Conservation (phyloP, 1,284 basidiomycete species). For the Phaffia rhodozyma region DNA sequence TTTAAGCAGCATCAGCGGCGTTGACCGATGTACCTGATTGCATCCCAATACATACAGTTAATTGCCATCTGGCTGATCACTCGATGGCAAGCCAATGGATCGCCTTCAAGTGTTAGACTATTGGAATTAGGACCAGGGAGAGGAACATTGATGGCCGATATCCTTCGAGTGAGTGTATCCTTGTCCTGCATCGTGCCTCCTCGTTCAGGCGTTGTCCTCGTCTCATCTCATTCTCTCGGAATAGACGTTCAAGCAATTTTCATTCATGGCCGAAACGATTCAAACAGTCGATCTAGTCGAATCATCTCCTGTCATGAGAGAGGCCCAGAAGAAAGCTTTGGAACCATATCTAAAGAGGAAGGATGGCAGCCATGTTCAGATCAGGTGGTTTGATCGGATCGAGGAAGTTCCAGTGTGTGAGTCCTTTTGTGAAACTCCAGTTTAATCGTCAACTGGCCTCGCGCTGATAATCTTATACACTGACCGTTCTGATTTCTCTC, state of each 20-base stretch:
- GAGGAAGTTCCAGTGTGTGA: conserved; percentile 48
- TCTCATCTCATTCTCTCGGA: neutral
- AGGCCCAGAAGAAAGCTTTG: conserved; percentile 53
- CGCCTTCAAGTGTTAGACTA: conserved; percentile 49
- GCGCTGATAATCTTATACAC: conserved; percentile 8
- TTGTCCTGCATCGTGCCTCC: neutral
- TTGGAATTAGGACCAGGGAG: conserved; percentile 90
- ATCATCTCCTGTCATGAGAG: conserved; percentile 55
- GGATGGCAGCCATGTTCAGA: conserved; percentile 33
- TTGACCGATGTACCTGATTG: conserved; percentile 7
- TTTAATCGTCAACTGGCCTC: neutral
- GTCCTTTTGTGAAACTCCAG: conserved; percentile 12
- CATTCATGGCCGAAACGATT: conserved; percentile 47
- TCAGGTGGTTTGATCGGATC: conserved; percentile 60
- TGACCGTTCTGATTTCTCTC: conserved; percentile 6
- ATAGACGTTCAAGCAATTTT: conserved; percentile 31
- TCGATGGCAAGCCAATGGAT: conserved; percentile 56
- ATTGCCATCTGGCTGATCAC: conserved; percentile 75
- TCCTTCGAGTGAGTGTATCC: conserved; percentile 56
- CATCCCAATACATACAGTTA: conserved; percentile 45
- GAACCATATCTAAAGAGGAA: conserved; percentile 21
- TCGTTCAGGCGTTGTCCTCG: neutral
- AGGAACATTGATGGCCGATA: conserved; percentile 82
- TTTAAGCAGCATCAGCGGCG: neutral
- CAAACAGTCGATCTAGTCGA: conserved; percentile 65